Base-by-base conservation (phyloP, 371 early-diverging fungal species). In the Rhizopus sp. region DNA sequence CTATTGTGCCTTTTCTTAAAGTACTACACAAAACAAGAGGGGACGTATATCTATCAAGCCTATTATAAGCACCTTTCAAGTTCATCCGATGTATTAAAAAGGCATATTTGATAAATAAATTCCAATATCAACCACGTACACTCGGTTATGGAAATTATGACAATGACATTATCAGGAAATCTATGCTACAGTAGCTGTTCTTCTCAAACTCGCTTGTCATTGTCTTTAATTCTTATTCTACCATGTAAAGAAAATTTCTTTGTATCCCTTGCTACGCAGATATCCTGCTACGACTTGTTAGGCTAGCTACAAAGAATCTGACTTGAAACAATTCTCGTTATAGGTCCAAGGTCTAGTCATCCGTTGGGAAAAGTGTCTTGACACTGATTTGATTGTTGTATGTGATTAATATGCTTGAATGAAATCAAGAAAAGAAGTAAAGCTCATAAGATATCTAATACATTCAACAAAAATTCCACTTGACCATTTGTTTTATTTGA, bases 391-490 rank as follows among this genome's bases (percentile, higher is more conserved):
- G 41, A 41, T n/a, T n/a, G n/a, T n/a, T n/a, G n/a, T n/a, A n/a
- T n/a, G n/a, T n/a, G n/a, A n/a, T 41, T 41, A 41, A 15, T 41
- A 41, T 41, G 41, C 41, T 41, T 41, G 41, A 41, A 41, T 41
- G 41, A 41, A 41, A 41, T 41, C 41, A 41, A 37, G 38, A 37
- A 37, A 10, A 13, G 15, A 41, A 41, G n/a, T 3, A 41, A 15
- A 41, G 0, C 41, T 41, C n/a, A 41, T 5, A 41, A n/a, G 15
- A 3, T 41, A 3, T 15, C 5, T 15, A 3, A 41, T 0, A 41
- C 0, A 15, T 41, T 13, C 15, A 41, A 41, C n/a, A 4, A 41
- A 41, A 41, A 41, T 41, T 4, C 15, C 41, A 41, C 41, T 41
- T 41, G 41, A n/a, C 15, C 2, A n/a, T 41, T 15, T 23, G 23